Percentiles rank a stretch among this genome's conserved stretches.
These are phyloP conservation scores for Aspergillus sp. DNA, from an alignment of 2,329 filamentous ascomycete genomes.

Conservation along the genomic window DNA sequence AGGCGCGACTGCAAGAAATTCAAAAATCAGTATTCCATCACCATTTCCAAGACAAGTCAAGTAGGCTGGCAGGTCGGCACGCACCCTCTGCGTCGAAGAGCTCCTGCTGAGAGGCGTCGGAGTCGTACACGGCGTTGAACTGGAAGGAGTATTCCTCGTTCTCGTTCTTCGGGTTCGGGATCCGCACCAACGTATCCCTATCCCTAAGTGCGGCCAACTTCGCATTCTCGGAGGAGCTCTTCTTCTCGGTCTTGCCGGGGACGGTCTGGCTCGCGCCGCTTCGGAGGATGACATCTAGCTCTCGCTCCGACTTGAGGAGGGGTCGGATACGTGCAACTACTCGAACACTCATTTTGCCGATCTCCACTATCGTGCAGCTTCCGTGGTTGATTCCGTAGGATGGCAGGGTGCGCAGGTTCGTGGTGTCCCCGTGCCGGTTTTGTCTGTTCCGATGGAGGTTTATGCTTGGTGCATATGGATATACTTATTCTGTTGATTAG, in stretches of 20 bases:
- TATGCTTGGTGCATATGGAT: not conserved
- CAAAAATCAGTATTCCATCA: slow-evolving; percentile 17
- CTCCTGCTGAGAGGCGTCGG: slow-evolving; percentile 75
- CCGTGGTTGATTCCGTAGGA: not conserved
- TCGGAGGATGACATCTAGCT: slow-evolving; percentile 83
- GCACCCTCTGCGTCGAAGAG: slow-evolving; percentile 87
- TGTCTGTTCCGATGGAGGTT: not conserved
- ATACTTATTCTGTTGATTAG: not conserved
- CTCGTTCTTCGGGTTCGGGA: slow-evolving; percentile 92
- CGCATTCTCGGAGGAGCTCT: slow-evolving; percentile 24
- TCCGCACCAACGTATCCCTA: slow-evolving; percentile 70
- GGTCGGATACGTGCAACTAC: slow-evolving; percentile 91
- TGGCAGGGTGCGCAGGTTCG: not conserved
- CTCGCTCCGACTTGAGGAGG: slow-evolving; percentile 78
- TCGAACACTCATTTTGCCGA: slow-evolving; percentile 57
- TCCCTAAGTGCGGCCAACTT: slow-evolving; percentile 44
- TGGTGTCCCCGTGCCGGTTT: not conserved
- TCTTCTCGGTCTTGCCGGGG: slow-evolving; percentile 25
- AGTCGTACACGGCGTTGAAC: slow-evolving; percentile 90
- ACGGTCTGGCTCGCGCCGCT: slow-evolving; percentile 48
- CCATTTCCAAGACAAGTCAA: not conserved
- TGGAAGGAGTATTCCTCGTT: slow-evolving; percentile 89
- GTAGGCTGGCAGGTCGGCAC: slow-evolving; percentile 22
- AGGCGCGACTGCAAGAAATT: slow-evolving; percentile 67
- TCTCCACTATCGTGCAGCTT: not conserved